Evolutionary conservation across 139 green algal genomes (phyloP).

Genomic region (Picochlorum sp.): DNA sequence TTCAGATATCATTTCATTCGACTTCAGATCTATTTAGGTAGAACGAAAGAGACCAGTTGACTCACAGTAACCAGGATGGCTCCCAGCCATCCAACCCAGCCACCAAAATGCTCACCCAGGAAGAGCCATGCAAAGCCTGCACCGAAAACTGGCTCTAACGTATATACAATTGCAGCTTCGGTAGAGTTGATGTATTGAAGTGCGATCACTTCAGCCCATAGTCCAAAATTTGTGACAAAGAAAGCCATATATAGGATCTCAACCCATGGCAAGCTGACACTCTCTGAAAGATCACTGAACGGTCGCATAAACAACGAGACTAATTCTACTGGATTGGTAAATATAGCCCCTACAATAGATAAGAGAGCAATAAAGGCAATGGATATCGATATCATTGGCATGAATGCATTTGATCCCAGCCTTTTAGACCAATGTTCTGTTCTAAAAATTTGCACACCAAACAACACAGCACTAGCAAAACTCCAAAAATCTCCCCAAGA

Average conservation of each 20-base stretch:
- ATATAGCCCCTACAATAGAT: constrained; percentile 6
- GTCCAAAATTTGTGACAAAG: constrained; percentile 46
- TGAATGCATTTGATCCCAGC: constrained; percentile 7
- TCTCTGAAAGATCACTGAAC: background rate
- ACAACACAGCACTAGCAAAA: constrained; percentile 53
- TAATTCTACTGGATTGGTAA: constrained; percentile 8
- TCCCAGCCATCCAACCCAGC: constrained; percentile 42
- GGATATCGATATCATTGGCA: constrained; percentile 38
- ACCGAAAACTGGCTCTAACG: constrained; percentile 50
- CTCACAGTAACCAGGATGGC: constrained; percentile 46
- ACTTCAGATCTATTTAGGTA: too few relatives aligned
- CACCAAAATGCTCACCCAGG: constrained; percentile 60
- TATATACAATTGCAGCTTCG: constrained; percentile 66
- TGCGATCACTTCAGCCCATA: constrained; percentile 47
- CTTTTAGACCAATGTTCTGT: constrained; percentile 25
- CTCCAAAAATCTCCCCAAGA: constrained; percentile 56
- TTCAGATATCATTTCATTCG: too few relatives aligned
- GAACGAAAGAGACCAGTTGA: too few relatives aligned
- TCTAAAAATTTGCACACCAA: constrained; percentile 23
- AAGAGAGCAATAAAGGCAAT: constrained; percentile 25
- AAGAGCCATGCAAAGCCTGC: constrained; percentile 43
- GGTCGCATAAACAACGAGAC: constrained; percentile 12
- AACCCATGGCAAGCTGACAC: constrained; percentile 23
- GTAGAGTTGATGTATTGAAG: constrained; percentile 49
- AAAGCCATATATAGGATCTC: constrained; percentile 48